phyloP scores from a whole-genome alignment of 768 basidiomycete genomes.

The Agrocybe chaxingu region DNA sequence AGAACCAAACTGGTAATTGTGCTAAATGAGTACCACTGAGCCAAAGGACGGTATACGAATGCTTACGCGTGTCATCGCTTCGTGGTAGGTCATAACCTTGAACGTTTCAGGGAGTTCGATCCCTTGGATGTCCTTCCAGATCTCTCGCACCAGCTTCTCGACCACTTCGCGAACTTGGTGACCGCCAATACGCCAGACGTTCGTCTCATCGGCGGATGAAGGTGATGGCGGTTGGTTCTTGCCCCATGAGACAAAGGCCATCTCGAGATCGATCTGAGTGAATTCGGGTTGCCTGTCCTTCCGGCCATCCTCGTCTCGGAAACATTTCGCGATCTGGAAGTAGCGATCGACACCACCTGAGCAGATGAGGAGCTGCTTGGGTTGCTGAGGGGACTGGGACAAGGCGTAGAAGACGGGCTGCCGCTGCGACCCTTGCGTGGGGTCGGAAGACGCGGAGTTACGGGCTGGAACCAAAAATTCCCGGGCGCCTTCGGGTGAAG shows the following conservation, averaged over 20 bases:
- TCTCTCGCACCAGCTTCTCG: slow-evolving; percentile 66
- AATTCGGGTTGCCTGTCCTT: slow-evolving; percentile 97
- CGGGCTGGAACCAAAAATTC: slow-evolving; percentile 91
- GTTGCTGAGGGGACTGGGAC: slow-evolving; percentile 94
- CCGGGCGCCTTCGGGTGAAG: slow-evolving; percentile 91
- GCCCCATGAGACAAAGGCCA: slow-evolving; percentile 92
- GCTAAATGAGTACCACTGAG: slow-evolving; percentile 12
- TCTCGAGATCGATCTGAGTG: slow-evolving; percentile 95
- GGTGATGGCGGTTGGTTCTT: slow-evolving; percentile 14
- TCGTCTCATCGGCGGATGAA: slow-evolving; percentile 15
- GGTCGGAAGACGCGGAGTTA: slow-evolving; percentile 20
- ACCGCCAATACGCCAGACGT: slow-evolving; percentile 84
- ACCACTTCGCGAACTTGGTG: slow-evolving; percentile 75
- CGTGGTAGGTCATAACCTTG: slow-evolving; percentile 81
- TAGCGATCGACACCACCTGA: slow-evolving; percentile 90
- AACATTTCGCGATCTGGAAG: slow-evolving; percentile 91
- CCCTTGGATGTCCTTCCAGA: slow-evolving; percentile 74
- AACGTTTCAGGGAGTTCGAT: slow-evolving; percentile 61
- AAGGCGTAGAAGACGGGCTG: slow-evolving; percentile 77
- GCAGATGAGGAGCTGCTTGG: slow-evolving; percentile 88
- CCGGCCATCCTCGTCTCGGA: slow-evolving; percentile 93
- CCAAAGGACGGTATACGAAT: slow-evolving; percentile 1
- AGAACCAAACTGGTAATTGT: slow-evolving; percentile 70
- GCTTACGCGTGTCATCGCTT: slow-evolving; percentile 87
- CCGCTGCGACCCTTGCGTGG: slow-evolving; percentile 12